Conservation (phyloP, 2,329 filamentous ascomycete genomes). For the Sarocladiaceae sp. region DNA sequence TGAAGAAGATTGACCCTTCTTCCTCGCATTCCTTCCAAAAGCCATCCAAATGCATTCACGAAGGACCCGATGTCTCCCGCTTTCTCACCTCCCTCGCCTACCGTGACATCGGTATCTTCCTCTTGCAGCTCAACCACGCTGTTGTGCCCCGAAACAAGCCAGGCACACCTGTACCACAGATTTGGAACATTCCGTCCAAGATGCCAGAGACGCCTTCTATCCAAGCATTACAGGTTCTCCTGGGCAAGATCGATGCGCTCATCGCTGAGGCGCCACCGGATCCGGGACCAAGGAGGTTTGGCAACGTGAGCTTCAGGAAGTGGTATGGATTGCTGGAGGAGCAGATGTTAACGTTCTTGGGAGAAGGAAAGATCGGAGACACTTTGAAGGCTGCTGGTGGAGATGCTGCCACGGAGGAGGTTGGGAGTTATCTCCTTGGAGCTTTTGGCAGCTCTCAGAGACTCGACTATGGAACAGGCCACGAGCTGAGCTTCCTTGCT, state of each 20-base stretch:
- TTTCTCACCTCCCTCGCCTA: conserved; percentile 84
- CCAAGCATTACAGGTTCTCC: conserved; percentile 58
- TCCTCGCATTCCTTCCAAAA: conserved; percentile 51
- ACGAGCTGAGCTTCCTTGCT: conserved; percentile 91
- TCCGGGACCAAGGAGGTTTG: conserved; percentile 81
- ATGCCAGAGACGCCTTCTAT: conserved; percentile 48
- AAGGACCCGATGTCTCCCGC: conserved; percentile 72
- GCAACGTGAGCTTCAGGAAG: conserved; percentile 82
- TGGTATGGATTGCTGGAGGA: conserved; percentile 72
- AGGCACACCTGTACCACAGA: conserved; percentile 24
- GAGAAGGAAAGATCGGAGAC: conserved; percentile 23
- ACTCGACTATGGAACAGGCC: conserved; percentile 92
- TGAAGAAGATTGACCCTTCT: conserved; percentile 46
- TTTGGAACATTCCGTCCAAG: conserved; percentile 38
- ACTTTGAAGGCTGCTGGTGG: conserved; percentile 27
- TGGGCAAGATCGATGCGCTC: conserved; percentile 60
- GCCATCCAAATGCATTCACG: conserved; percentile 79
- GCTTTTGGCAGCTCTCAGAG: conserved; percentile 84
- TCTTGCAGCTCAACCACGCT: conserved; percentile 84
- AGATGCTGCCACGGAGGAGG: conserved; percentile 60
- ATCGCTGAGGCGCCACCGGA: conserved; percentile 80
- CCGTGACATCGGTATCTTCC: conserved; percentile 78
- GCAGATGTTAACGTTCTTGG: conserved; percentile 38
- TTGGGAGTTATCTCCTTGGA: conserved; percentile 76
- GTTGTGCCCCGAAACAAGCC: conserved; percentile 67